A percentile compares a stretch with the other conserved stretches of the same genome.
Conservation (phyloP, 331 rosid species). For the Malus hybrid region DNA sequence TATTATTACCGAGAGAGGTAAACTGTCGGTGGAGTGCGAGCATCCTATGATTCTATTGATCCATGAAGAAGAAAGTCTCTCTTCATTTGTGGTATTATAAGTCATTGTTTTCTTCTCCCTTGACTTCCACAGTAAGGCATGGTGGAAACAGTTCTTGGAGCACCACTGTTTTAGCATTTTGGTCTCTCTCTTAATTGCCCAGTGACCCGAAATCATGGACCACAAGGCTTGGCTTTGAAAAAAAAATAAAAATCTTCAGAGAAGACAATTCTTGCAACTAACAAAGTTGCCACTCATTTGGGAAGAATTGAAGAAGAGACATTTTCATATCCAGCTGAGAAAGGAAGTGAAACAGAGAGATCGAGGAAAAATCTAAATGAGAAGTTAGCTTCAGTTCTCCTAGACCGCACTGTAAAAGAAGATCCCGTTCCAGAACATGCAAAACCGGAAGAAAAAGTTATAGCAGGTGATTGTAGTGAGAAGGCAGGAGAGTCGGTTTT, state of each 20-base stretch:
- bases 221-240: constrained; percentile 64
- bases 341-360: constrained; percentile 29
- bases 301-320: constrained; percentile 31
- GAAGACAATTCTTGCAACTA: constrained; percentile 40
- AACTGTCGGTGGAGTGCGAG: constrained; percentile 38
- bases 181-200: background rate
- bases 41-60: constrained; percentile 25
- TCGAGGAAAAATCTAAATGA: constrained; percentile 42
- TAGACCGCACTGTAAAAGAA: constrained; percentile 34
- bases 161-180: background rate
- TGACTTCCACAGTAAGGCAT: background rate
- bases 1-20: constrained; percentile 17
- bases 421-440: constrained; percentile 9
- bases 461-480: constrained; percentile 32
- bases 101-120: background rate
- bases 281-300: constrained; percentile 34
- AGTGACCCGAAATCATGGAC: constrained; percentile 48
- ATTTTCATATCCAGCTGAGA: constrained; percentile 21
- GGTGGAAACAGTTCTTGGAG: too few relatives aligned
- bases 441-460: constrained; percentile 25
- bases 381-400: constrained; percentile 63
- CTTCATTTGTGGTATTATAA: background rate
- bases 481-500: constrained; percentile 17
- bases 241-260: constrained; percentile 42
- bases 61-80: background rate